Conservation (phyloP, 257 asterid species). For the Datura wrightii region DNA sequence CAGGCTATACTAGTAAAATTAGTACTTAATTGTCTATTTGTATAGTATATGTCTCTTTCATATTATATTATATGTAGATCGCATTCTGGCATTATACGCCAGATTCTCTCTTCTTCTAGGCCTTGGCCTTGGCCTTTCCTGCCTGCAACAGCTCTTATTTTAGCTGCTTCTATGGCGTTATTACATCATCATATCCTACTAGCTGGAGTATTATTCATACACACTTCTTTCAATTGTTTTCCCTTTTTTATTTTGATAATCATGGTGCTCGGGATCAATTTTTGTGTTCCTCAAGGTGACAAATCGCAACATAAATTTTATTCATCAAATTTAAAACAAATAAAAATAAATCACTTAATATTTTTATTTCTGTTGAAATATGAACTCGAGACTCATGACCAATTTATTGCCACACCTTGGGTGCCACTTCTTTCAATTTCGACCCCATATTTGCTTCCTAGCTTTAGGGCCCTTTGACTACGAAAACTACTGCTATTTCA, state of each 20-base stretch:
- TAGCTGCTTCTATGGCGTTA: neutral
- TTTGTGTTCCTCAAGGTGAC: neutral
- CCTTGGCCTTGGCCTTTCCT: neutral
- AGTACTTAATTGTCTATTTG: constrained; percentile 5
- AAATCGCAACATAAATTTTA: too few species aligned
- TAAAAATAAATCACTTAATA: neutral
- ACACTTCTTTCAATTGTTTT: too few species aligned
- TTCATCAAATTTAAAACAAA: neutral
- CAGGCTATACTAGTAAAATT: neutral
- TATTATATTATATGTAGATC: neutral
- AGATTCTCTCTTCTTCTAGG: neutral
- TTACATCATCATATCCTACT: neutral
- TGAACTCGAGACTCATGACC: neutral
- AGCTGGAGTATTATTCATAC: neutral
- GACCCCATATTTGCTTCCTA: neutral
- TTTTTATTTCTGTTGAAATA: neutral
- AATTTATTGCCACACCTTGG: too few species aligned
- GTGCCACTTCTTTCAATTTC: neutral
- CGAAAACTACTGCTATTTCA: neutral
- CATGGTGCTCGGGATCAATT: neutral
- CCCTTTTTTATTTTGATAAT: neutral
- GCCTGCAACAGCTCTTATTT: constrained; percentile 17
- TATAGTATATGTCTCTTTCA: constrained; percentile 1
- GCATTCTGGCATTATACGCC: neutral
- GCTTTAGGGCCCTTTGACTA: neutral